Base-by-base conservation (phyloP, 2,329 filamentous ascomycete species). In the Penicillium sclerotiorum region DNA sequence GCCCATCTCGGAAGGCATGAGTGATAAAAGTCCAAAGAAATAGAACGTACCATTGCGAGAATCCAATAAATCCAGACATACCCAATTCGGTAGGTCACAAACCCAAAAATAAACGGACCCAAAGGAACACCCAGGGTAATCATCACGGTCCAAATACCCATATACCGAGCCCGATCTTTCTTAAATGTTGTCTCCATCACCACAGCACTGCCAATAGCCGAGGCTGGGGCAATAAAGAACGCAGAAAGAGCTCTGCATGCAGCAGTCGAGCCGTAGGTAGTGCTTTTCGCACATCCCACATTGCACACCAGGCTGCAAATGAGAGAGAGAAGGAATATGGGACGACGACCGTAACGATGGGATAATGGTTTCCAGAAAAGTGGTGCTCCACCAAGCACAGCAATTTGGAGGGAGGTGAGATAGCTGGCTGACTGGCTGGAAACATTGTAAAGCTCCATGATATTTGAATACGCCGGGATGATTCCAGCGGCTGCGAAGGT, bases 41-140 rank as follows among this genome's bases (percentile, higher is more conserved):
- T 18, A 17, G 5, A 28, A 44, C 72, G 67, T 58, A 80, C 77
- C 27, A 84, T 83, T 3, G 80, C 79, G 6, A 84, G 68, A 21
- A 79, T 75, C 75, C 77, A 84, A 64, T 80, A 84, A 35, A 84
- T 82, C 81, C 81, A 84, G 6, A 77, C 71, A 52, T 80, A 84
- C 0, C 79, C 77, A 17, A 76, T 74, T n/a, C 78, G 74, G 49
- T 78, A 70, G 1, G 77, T 74, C 1, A 84, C 80, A 25, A 71
- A 70, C 1, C 68, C 67, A 11, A 71, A 68, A 13, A 71, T 62
- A 38, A 71, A 70, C 8, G 68, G 68, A 1, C 66, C 67, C 21
- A 71, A 58, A 1, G 77, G 77, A 13, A 77, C 73, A 25, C 78
- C 78, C 11, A 81, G 50, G 0, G 78, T 80, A 12, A 80, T 65